Evolutionary conservation across 1,284 basidiomycete species (phyloP), one percentile per base, ranked within the genome.

Genomic region (Fomitopsis betulina): DNA sequence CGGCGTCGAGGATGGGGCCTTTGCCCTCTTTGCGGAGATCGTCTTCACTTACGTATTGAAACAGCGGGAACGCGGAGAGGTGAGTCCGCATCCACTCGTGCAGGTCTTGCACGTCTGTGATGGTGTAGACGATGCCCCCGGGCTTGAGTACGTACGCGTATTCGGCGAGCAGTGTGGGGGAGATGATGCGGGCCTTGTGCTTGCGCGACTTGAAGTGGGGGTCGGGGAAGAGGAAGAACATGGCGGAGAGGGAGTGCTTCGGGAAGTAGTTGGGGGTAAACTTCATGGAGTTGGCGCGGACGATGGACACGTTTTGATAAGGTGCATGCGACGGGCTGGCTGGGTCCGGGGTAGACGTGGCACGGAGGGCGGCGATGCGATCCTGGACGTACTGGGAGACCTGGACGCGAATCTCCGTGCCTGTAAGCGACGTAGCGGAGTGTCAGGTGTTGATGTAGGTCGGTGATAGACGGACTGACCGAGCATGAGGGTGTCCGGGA

Each of bases 171-270:
- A 99, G 81, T 0, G 96, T 96, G 2, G 94, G 93, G 5, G 95
- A 97, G 68, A 98, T 95, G 70, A 98, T 98, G 64, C 97, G 87
- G 5, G 96, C 96, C 77, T 99, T 99, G 80, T 98, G 96, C 73
- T 99, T 99, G 66, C 96, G 87, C 19, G 85, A 82, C 75, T 99
- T 99, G 83, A 99, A 99, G 75, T 99, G 97, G 0, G 97, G 97
- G 74, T 99, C 97, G 35, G 97, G 97, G 74, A 98, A 99, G 60
- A 99, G 84, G 79, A 99, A 98, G 78, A 99, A 99, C 61, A 99
- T 82, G 61, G 97, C 91, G 35, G 89, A 87, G 53, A 98, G 79
- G 65, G 97, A 96, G 60, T 88, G 88, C 70, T 96, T 95, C 12
- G 82, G 72, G 74, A 99, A 98, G 75, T 96, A 98, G 76, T 99